These are phyloP conservation scores for Lachnellula occidentalis DNA, from an alignment of 2,329 filamentous ascomycete genomes.

Conservation along the genomic window DNA sequence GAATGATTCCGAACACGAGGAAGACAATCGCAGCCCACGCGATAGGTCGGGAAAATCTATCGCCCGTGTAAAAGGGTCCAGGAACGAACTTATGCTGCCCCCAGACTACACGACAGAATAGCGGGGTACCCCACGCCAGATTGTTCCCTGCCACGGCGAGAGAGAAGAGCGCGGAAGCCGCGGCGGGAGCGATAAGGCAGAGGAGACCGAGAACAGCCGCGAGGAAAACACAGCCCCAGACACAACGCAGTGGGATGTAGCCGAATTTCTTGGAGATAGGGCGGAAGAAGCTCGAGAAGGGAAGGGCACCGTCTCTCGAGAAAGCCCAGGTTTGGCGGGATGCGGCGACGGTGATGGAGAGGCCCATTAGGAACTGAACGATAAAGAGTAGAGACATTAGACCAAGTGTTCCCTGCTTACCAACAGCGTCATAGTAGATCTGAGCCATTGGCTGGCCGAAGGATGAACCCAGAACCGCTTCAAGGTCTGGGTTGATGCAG, in stretches of 20 bases:
- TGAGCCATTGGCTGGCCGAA: conserved; percentile 52
- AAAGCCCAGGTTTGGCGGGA: conserved; percentile 60
- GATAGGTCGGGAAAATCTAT: conserved; percentile 43
- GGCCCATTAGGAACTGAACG: conserved; percentile 57
- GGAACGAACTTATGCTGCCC: conserved; percentile 51
- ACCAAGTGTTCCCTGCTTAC: conserved; percentile 52
- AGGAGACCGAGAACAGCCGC: conserved; percentile 51
- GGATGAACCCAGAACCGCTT: conserved; percentile 40
- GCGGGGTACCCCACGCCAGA: conserved; percentile 54
- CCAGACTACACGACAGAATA: conserved; percentile 54
- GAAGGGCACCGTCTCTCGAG: conserved; percentile 55
- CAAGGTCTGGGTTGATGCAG: conserved; percentile 48
- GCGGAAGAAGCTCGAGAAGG: conserved; percentile 53
- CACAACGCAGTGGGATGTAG: conserved; percentile 51
- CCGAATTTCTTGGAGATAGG: conserved; percentile 46
- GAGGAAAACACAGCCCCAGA: conserved; percentile 48
- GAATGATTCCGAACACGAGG: conserved; percentile 47
- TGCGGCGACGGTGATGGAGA: conserved; percentile 52
- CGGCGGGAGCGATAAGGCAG: conserved; percentile 51
- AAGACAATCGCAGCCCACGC: conserved; percentile 50
- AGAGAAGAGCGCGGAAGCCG: conserved; percentile 54
- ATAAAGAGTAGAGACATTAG: conserved; percentile 55
- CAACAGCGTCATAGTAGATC: conserved; percentile 56
- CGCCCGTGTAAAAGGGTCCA: conserved; percentile 54
- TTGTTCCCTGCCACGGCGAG: conserved; percentile 56